Evolutionary conservation across 176 grass and related monocot species (phyloP), one percentile per base, ranked within the genome.

Genomic region (Aechmea fasciata): DNA sequence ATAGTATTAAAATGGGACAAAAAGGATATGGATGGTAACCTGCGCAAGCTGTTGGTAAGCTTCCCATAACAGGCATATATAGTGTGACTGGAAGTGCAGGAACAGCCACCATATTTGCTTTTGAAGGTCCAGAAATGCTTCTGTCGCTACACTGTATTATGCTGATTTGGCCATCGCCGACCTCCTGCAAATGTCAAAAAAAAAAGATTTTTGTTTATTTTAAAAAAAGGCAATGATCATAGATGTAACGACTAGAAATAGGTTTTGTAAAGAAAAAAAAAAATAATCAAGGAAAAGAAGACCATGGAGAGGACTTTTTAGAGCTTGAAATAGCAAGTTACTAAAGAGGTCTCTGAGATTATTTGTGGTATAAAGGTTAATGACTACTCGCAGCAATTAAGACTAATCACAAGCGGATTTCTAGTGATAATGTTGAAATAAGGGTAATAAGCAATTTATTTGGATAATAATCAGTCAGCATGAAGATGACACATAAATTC

Each of bases 51-150:
- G 68, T 72, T 22, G 51, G 72, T 50, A 68, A 54, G 70, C 65
- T 77, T 73, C 52, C 80, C 3, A 13, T 13, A 51, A 80, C 52
- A 79, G 83, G 87, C 87, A 85, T 89, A 73, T 69, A 74, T 3
- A 90, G 15, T 0, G 79, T 75, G 61, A 90, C 75, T 48, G 87
- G 83, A 69, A 85, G 74, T 0, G 87, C 87, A 80, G 83, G 76
- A 81, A 85, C 77, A 80, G 79, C 79, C 69, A 80, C 78, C 25
- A 48, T 23, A 52, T 73, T 61, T 79, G 75, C 57, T 66, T 79
- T 69, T 76, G 76, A 73, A 67, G 57, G 53, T 23, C 50, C 65
- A 73, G n/a, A 66, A 18, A 68, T 69, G 54, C 50, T 62, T 77
- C 66, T 67, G 69, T 80, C 19, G 47, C 71, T 73, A 49, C 64